Evolutionary conservation across 2,329 filamentous ascomycete species (phyloP).

Genomic region (Pseudogymnoascus sp.): DNA sequence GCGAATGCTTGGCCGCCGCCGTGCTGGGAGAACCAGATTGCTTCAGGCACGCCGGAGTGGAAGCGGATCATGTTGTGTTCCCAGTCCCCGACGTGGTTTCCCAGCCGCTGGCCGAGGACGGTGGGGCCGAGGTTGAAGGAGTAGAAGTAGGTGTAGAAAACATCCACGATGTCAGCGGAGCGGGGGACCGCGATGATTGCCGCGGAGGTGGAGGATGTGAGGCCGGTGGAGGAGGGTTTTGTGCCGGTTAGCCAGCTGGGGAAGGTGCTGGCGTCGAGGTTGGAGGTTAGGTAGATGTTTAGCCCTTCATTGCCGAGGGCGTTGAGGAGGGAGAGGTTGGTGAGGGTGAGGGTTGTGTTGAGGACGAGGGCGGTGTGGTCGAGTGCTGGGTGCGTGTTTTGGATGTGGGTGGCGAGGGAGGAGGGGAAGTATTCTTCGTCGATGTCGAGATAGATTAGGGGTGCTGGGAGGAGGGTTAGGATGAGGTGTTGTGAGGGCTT

Average conservation of each 20-base stretch:
- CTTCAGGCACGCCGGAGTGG: slow-evolving; percentile 42
- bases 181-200: slow-evolving; percentile 41
- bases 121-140: slow-evolving; percentile 11
- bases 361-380: slow-evolving; percentile 33
- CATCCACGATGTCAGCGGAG: background rate
- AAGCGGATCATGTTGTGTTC: slow-evolving; percentile 64
- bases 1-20: slow-evolving; percentile 54
- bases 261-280: slow-evolving; percentile 37
- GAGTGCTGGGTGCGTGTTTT: slow-evolving; percentile 38
- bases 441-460: slow-evolving; percentile 42
- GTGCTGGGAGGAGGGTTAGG: slow-evolving; percentile 30
- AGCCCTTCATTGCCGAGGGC: slow-evolving; percentile 31
- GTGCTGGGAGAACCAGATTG: slow-evolving; percentile 58
- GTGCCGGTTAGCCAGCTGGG: slow-evolving; percentile 45
- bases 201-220: slow-evolving; percentile 42
- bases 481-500: no score
- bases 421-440: slow-evolving; percentile 42
- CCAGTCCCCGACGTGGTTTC: slow-evolving; percentile 57
- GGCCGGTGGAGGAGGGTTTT: slow-evolving; percentile 41
- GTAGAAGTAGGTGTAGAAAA: slow-evolving; percentile 15
- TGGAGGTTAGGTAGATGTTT: slow-evolving; percentile 42
- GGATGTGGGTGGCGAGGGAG: slow-evolving; percentile 39
- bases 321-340: slow-evolving; percentile 42
- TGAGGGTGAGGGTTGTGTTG: slow-evolving; percentile 34
- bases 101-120: slow-evolving; percentile 17